Evolutionary conservation across 2,329 filamentous ascomycete genomes (phyloP).

Genomic region (Pseudocercospora vitis): DNA sequence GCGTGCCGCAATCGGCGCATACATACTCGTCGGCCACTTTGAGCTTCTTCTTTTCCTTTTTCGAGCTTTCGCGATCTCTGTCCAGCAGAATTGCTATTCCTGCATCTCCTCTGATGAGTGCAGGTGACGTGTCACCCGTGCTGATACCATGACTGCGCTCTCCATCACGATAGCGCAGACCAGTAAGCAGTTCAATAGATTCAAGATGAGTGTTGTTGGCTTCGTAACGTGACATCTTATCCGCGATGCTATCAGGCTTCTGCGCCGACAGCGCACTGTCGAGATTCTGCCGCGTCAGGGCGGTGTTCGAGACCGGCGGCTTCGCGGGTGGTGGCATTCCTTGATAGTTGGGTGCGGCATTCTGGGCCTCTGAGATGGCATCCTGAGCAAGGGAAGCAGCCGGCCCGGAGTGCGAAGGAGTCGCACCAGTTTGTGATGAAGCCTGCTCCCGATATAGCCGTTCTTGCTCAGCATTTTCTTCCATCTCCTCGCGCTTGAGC

Average conservation of each 20-base stretch:
- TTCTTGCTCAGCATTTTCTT: constrained; percentile 69
- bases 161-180: constrained; percentile 81
- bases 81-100: constrained; percentile 83
- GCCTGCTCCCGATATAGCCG: constrained; percentile 49
- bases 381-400: constrained; percentile 21
- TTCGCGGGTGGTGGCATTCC: constrained; percentile 68
- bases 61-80: constrained; percentile 74
- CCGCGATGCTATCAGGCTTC: constrained; percentile 72
- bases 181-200: constrained; percentile 90
- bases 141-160: constrained; percentile 86
- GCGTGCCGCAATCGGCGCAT: constrained; percentile 90
- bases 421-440: constrained; percentile 29
- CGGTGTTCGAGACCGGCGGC: constrained; percentile 61
- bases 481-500: constrained; percentile 79
- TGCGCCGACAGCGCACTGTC: constrained; percentile 68
- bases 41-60: constrained; percentile 86
- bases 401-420: constrained; percentile 29
- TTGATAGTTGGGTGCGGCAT: constrained; percentile 43
- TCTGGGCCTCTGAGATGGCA: constrained; percentile 23
- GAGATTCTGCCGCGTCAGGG: constrained; percentile 76
- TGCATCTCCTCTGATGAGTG: constrained; percentile 78
- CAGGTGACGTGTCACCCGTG: constrained; percentile 78
- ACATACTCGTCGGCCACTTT: constrained; percentile 85
- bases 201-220: constrained; percentile 71
- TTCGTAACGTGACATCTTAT: constrained; percentile 83